Base-by-base conservation (phyloP, 2,329 filamentous ascomycete genomes). In the Colletotrichum tropicicola region DNA sequence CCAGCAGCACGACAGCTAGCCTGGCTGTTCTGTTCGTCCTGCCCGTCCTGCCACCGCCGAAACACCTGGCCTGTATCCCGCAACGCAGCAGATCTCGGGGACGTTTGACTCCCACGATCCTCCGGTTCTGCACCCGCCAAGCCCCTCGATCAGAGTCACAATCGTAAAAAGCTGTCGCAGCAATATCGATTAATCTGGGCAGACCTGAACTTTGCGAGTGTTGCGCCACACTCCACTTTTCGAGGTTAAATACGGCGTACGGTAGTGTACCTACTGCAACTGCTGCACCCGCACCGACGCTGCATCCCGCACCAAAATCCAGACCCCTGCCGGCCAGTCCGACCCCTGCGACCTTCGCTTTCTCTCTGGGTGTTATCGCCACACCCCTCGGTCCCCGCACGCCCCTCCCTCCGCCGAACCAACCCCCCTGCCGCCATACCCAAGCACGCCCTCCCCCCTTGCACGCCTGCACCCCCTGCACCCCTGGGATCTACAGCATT, bases 401-500 rank as follows among this genome's bases (percentile, higher is more conserved):
- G 19, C 59, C 32, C 48, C 60, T 9, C 4, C 23, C 23, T 17
- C 9, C 15, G 6, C n/a, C n/a, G 19, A 41, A 48, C 58, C 48
- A 48, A 61, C 47, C 53, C 63, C 62, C 64, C 43, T 59, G 30
- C 41, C 45, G 23, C 57, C 47, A 4, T 23, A 47, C 52, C 39
- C n/a, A n/a, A n/a, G n/a, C n/a, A n/a, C n/a, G n/a, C n/a, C n/a
- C n/a, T n/a, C n/a, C 64, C 64, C 57, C 51, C 54, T 48, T 59
- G 49, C 44, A 67, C 60, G 43, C 52, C 59, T 52, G 17, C 39
- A 30, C 52, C 63, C 47, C 53, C 54, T 58, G 55, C 39, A 66
- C 59, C 64, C 64, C 64, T 64, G 37, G 59, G 59, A 64, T 64
- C 61, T 65, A 61, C 61, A 61, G 48, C 56, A 65, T 51, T 65